Base-by-base conservation (phyloP, 805 yeast species). In the Metschnikowia peoriensis region DNA sequence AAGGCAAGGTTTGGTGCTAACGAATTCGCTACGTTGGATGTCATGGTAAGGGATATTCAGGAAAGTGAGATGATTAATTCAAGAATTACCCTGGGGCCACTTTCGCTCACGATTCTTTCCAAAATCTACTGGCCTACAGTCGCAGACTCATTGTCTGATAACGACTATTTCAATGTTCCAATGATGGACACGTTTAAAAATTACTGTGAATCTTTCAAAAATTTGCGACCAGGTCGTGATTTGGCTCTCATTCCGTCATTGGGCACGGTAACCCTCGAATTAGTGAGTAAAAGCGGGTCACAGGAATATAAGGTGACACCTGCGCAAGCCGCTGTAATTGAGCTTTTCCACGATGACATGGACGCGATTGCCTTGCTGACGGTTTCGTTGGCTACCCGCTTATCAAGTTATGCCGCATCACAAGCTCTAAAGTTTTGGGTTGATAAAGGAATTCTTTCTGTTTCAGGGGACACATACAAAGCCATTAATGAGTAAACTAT, bases 101-200 rank as follows among this genome's bases (percentile, higher is more conserved):
- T 85, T 34, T 82, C 81, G 49, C 81, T 89, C 0, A 76, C 86
- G 2, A 75, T 90, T 16, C 69, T 93, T 10, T 90, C 97, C 1
- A 82, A 86, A 54, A 66, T 88, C 16, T 93, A 84, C 65, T 93
- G 99, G 99, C 89, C 92, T 0, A 71, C 76, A 5, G 61, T 80
- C n/a, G 61, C 73, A 29, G 67, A 70, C 6, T 56, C 51, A 37
- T 41, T 64, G 6, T 53, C 61, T 15, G 70, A 65, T 2, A 55
- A 47, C n/a, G 76, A 74, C 34, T 62, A 65, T n/a, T 77, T 83
- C 58, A 64, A 60, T 7, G 61, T 84, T 1, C 94, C 96, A 1
- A 67, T 90, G 1, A 63, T 72, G 29, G 42, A 63, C 0, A 68
- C 71, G 28, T 71, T 85, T 50, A 70, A 75, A 1, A 55, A 60